Conservation (phyloP, 352 stramenopile species). For the Globisporangium viniferum region DNA sequence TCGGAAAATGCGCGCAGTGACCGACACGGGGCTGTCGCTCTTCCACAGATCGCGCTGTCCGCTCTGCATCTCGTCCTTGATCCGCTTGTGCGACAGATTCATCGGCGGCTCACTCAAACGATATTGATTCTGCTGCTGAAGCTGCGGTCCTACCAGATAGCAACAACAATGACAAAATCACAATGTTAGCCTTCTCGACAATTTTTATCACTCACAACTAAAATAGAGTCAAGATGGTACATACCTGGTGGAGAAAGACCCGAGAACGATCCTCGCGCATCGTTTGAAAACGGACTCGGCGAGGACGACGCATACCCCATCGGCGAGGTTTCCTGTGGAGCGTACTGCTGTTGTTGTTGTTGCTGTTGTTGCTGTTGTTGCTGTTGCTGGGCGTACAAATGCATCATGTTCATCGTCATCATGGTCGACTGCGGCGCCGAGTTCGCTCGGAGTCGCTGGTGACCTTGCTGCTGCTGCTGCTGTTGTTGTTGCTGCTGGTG, state of each 20-base stretch:
- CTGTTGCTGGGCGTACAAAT: slow-evolving; percentile 18
- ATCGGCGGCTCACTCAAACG: slow-evolving; percentile 34
- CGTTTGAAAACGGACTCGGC: slow-evolving; percentile 10
- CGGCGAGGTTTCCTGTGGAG: slow-evolving; percentile 6
- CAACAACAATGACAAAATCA: background rate
- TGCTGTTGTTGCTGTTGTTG: background rate
- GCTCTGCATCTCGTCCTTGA: slow-evolving; percentile 49
- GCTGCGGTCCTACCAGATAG: slow-evolving; percentile 19
- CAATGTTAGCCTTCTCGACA: background rate
- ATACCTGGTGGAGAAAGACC: slow-evolving; percentile 17
- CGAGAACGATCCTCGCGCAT: slow-evolving; percentile 13
- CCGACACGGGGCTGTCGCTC: slow-evolving; percentile 60
- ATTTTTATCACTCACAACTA: background rate
- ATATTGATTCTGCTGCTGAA: slow-evolving; percentile 25
- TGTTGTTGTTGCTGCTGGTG: slow-evolving; percentile 21
- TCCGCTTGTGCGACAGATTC: slow-evolving; percentile 53
- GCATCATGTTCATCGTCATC: slow-evolving; percentile 22
- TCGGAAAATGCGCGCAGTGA: slow-evolving; percentile 57
- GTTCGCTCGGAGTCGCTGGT: slow-evolving; percentile 5
- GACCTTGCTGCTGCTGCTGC: background rate
- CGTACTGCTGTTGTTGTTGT: slow-evolving; percentile 4
- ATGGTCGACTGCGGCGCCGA: slow-evolving; percentile 8
- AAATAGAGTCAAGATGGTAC: background rate
- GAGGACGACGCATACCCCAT: slow-evolving; percentile 10
- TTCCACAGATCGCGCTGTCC: slow-evolving; percentile 57